These are phyloP conservation scores for Parsonsia alboflavescens DNA, from an alignment of 257 asterid species.

Conservation along the genomic window DNA sequence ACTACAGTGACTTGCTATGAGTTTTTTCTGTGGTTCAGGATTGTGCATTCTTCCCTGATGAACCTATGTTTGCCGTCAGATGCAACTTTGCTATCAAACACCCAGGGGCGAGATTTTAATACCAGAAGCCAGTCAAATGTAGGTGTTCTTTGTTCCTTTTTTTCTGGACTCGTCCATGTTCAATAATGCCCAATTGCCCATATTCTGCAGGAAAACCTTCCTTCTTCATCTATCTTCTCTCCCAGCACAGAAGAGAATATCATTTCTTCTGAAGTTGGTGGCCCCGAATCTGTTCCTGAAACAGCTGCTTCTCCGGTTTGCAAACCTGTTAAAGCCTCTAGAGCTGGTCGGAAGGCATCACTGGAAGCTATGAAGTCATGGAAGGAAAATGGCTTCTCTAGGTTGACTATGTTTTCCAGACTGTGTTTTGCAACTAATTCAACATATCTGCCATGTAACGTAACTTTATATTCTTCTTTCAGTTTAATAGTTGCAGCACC, in stretches of 20 bases:
- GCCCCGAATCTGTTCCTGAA: constrained; percentile 31
- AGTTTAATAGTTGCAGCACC: constrained; percentile 93
- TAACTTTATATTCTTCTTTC: constrained; percentile 18
- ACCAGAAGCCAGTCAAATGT: constrained; percentile 35
- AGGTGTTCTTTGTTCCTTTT: constrained; percentile 16
- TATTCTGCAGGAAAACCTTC: constrained; percentile 41
- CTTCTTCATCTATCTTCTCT: constrained; percentile 27
- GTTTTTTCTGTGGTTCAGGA: constrained; percentile 41
- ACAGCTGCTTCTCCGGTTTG: constrained; percentile 31
- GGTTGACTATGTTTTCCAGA: constrained; percentile 34
- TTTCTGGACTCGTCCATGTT: constrained; percentile 1
- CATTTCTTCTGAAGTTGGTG: constrained; percentile 22
- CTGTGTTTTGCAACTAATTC: neutral
- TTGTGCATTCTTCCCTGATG: constrained; percentile 52
- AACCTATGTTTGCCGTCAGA: constrained; percentile 42
- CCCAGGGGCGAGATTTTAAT: constrained; percentile 35
- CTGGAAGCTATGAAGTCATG: constrained; percentile 50
- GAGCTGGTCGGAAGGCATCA: constrained; percentile 76
- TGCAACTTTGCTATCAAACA: constrained; percentile 31
- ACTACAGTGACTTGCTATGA: neutral
- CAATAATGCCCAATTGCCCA: neutral
- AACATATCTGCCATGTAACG: neutral
- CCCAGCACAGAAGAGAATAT: constrained; percentile 32
- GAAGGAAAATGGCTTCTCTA: constrained; percentile 91
- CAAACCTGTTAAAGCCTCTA: constrained; percentile 36